Evolutionary conservation across 225 moss, liverwort and hornwort genomes (phyloP).

Genomic region (Thuidium tamariscinum): DNA sequence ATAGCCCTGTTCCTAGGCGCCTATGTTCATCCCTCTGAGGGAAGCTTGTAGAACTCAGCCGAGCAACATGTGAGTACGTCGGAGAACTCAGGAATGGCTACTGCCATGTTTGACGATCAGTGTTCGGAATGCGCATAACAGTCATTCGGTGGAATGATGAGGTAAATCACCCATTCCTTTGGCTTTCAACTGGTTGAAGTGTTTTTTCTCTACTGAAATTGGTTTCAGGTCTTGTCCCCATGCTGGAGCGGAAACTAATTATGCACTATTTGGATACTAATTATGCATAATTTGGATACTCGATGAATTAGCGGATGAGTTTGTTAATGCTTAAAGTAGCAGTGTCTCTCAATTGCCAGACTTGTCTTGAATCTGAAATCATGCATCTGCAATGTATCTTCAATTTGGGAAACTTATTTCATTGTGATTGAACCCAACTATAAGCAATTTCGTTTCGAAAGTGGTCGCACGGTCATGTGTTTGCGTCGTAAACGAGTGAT

Average conservation of each 20-base stretch:
- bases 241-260: background rate
- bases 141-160: background rate
- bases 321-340: background rate
- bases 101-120: background rate
- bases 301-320: background rate
- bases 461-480: background rate
- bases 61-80: background rate
- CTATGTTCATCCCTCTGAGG: background rate
- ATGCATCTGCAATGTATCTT: background rate
- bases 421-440: background rate
- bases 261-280: background rate
- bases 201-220: no score
- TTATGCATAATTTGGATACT: no score
- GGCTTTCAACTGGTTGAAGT: background rate
- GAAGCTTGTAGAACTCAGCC: background rate
- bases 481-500: background rate
- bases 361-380: background rate
- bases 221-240: background rate
- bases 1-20: background rate
- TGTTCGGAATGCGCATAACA: background rate
- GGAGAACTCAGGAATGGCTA: background rate
- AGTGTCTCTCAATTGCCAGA: background rate
- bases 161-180: background rate
- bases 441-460: background rate
- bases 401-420: background rate